These are phyloP conservation scores for Aspergillus sp. DNA, from an alignment of 2,329 filamentous ascomycete genomes.

Conservation along the genomic window DNA sequence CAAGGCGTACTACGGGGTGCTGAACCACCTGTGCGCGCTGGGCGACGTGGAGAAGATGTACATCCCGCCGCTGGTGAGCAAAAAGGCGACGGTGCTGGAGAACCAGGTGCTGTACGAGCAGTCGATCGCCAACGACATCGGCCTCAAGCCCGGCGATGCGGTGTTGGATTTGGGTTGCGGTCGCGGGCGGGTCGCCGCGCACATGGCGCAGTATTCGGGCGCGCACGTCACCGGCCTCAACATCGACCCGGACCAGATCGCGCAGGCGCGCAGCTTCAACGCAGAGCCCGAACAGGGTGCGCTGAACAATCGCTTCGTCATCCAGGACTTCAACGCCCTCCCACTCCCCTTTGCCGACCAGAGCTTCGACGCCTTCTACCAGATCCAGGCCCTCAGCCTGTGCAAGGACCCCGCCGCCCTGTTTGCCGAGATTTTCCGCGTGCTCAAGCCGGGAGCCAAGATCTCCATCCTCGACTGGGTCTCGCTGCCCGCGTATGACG, in stretches of 20 bases:
- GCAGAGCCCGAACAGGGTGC: slow-evolving; percentile 34
- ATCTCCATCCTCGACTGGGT: slow-evolving; percentile 52
- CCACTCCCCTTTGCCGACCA: slow-evolving; percentile 48
- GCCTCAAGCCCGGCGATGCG: slow-evolving; percentile 40
- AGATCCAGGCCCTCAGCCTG: slow-evolving; percentile 54
- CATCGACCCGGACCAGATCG: slow-evolving; percentile 51
- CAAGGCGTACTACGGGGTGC: slow-evolving; percentile 49
- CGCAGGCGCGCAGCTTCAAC: slow-evolving; percentile 44
- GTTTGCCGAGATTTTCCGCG: slow-evolving; percentile 46
- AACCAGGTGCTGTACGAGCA: slow-evolving; percentile 53
- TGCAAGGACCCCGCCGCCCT: slow-evolving; percentile 46
- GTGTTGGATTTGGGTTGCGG: slow-evolving; percentile 52
- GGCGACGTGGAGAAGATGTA: slow-evolving; percentile 58
- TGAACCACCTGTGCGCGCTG: slow-evolving; percentile 52
- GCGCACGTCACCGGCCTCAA: slow-evolving; percentile 49
- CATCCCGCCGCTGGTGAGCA: slow-evolving; percentile 52
- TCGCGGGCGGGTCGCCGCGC: slow-evolving; percentile 50
- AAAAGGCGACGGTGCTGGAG: slow-evolving; percentile 45
- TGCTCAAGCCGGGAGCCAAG: slow-evolving; percentile 48
- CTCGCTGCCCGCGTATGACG: slow-evolving; percentile 47
- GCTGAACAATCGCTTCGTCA: slow-evolving; percentile 42
- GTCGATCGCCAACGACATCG: slow-evolving; percentile 45
- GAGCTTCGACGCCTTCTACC: slow-evolving; percentile 51
- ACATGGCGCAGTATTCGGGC: slow-evolving; percentile 48
- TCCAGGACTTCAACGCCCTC: slow-evolving; percentile 49